Percentiles rank a stretch among this genome's conserved stretches.
Evolutionary conservation across 148 eudicot species (phyloP).

Genomic region (Rhododendron kiyosumense): DNA sequence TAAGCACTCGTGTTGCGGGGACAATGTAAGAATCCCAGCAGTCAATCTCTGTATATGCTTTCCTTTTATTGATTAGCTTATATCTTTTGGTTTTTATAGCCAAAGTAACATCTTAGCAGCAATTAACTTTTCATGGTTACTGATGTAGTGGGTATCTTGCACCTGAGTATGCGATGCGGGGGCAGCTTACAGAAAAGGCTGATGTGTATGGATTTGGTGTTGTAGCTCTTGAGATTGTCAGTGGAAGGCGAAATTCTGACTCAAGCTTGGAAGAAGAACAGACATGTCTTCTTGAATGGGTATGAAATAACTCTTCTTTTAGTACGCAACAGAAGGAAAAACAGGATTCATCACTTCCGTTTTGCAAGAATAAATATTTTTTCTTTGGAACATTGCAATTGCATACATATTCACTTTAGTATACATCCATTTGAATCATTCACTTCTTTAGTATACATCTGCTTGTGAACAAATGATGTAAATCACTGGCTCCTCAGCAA

Average conservation of each 20-base stretch:
- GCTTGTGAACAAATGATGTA: background rate
- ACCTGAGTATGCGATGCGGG: slow-evolving; percentile 95
- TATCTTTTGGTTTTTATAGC: background rate
- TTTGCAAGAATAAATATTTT: background rate
- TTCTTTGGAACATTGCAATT: background rate
- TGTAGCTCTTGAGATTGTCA: slow-evolving; percentile 70
- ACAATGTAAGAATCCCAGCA: slow-evolving; percentile 53
- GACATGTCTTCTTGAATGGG: slow-evolving; percentile 89
- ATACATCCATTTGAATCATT: too few species aligned
- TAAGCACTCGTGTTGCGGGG: slow-evolving; percentile 93
- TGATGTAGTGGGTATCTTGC: slow-evolving; percentile 80
- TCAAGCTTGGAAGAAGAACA: slow-evolving; percentile 42
- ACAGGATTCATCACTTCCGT: background rate
- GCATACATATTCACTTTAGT: background rate
- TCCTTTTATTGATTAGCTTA: too few species aligned
- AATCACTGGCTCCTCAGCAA: too few species aligned
- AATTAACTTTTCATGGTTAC: background rate
- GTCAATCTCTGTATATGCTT: background rate
- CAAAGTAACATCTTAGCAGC: slow-evolving; percentile 6
- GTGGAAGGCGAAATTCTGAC: slow-evolving; percentile 74
- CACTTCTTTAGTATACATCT: background rate
- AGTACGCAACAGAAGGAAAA: too few species aligned
- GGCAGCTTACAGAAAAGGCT: slow-evolving; percentile 92
- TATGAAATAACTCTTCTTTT: slow-evolving; percentile 16
- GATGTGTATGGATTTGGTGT: slow-evolving; percentile 92